Percentiles rank a stretch among this genome's conserved stretches.
phyloP scores from a whole-genome alignment of 2,329 filamentous ascomycete species.

The Xylariaceae sp. region DNA sequence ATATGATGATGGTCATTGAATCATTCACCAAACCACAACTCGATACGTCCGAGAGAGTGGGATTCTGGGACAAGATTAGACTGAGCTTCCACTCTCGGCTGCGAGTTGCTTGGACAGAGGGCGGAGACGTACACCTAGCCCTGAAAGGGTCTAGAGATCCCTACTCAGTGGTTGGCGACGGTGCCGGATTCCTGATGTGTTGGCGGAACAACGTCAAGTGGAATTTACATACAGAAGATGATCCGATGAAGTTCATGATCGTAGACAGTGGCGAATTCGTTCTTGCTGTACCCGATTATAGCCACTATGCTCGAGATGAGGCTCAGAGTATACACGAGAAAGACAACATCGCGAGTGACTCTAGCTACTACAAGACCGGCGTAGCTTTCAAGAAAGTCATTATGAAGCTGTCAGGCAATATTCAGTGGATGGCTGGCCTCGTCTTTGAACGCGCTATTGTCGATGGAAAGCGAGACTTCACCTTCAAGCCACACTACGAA shows the following conservation, averaged over 20 bases:
- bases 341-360: constrained; percentile 57
- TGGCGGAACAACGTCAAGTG: constrained; percentile 93
- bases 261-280: constrained; percentile 95
- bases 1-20: constrained; percentile 99
- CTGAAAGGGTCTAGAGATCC: constrained; percentile 90
- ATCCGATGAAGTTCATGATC: constrained; percentile 90
- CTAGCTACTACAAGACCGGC: constrained; percentile 61
- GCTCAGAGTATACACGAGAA: constrained; percentile 46
- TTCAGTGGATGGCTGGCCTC: constrained; percentile 84
- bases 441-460: constrained; percentile 84
- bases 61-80: constrained; percentile 98
- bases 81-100: constrained; percentile 90
- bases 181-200: constrained; percentile 95
- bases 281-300: constrained; percentile 89
- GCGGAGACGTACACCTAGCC: constrained; percentile 89
- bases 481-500: constrained; percentile 89
- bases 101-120: constrained; percentile 85
- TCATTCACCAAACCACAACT: constrained; percentile 94
- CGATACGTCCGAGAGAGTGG: constrained; percentile 87
- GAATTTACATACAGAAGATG: constrained; percentile 76
- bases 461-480: constrained; percentile 68
- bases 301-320: constrained; percentile 72
- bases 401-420: constrained; percentile 97
- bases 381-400: constrained; percentile 96
- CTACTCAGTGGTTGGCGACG: constrained; percentile 86